phyloP scores from a whole-genome alignment of 129 eudicot species.

The Mikania micrantha region DNA sequence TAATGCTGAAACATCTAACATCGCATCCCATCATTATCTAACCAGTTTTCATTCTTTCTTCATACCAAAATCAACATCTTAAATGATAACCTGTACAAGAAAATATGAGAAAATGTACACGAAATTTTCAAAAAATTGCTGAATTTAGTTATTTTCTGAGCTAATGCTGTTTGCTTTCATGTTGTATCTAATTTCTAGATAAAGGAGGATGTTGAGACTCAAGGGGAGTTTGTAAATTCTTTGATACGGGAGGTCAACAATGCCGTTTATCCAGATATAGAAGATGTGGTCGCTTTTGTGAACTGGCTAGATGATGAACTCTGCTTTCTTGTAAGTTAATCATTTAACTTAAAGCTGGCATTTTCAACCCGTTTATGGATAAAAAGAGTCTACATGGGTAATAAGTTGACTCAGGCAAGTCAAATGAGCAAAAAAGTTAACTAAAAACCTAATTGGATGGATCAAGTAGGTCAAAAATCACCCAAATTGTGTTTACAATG shows the following conservation, averaged over 20 bases:
- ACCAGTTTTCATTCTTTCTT: conserved; percentile 8
- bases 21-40: conserved; percentile 8
- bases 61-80: conserved; percentile 13
- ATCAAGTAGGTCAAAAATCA: neutral
- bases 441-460: neutral
- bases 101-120: too few relatives aligned
- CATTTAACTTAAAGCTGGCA: neutral
- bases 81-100: conserved; percentile 22
- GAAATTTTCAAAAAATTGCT: too few relatives aligned
- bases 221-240: conserved; percentile 86
- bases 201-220: conserved; percentile 95
- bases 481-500: neutral
- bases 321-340: conserved; percentile 74
- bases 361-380: neutral
- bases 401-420: neutral
- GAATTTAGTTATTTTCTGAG: neutral
- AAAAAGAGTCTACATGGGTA: neutral
- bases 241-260: conserved; percentile 76
- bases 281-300: conserved; percentile 87
- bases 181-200: conserved; percentile 39
- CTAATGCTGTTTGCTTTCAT: neutral
- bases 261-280: conserved; percentile 70
- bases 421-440: neutral
- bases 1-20: conserved; percentile 4
- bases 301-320: conserved; percentile 99